Evolutionary conservation across 2,329 filamentous ascomycete species (phyloP), one percentile per base, ranked within the genome.

Genomic region (Fusarium falciforme): DNA sequence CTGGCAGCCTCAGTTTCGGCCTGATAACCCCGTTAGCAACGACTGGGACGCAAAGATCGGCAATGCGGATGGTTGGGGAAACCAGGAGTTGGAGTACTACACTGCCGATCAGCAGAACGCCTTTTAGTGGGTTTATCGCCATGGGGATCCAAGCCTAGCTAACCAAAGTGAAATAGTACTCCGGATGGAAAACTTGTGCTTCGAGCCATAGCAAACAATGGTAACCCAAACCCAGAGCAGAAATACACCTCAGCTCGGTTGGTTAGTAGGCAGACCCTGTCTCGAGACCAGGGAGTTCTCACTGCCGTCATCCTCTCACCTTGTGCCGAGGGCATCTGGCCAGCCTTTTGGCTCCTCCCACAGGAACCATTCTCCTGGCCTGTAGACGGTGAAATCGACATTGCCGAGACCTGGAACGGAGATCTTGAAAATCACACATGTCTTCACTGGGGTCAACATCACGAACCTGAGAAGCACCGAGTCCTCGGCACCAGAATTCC

Each of bases 321-420:
- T 0, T 88, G 86, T 61, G 89, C 89, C 0, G 77, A 82, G 3
- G 89, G 89, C 5, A 87, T 91, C 55, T 91, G 89, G 89, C 89
- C 89, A 1, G 89, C 89, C 0, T 90, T 90, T 76, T 91, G 89
- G 89, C 84, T 91, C 61, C 81, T 91, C 7, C 89, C 89, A 0
- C 79, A 84, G 35, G 87, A 91, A 72, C 89, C 89, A 0, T 91
- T 90, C 74, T 79, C 81, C 0, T 91, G 89, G 89, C 89, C 89
- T 0, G 84, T 81, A 0, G 89, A 91, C 68, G 89, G 89, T 64
- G 89, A 91, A 77, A 82, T 91, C 14, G 89, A 91, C 78, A 89
- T 91, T 55, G 86, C 89, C 44, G 89, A 91, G 80, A 87, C 84
- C n/a, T 91, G 89, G 89, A 90, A 91, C 71, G 89, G 86, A 20